phyloP scores from a whole-genome alignment of 2,329 filamentous ascomycete species.

The Diaporthe longicolla region DNA sequence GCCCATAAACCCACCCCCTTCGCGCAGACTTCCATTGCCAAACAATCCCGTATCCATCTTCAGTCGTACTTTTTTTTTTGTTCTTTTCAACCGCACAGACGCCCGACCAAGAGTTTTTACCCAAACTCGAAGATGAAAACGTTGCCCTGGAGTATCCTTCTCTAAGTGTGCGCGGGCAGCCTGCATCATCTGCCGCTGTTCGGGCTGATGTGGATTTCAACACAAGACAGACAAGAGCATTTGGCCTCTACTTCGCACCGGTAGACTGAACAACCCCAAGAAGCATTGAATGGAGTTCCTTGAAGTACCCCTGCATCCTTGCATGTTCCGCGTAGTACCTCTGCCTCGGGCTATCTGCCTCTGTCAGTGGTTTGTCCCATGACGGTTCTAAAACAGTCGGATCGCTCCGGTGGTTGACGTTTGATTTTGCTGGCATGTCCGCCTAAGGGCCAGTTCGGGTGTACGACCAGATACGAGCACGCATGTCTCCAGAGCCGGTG shows the following conservation, averaged over 20 bases:
- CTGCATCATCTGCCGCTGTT: neutral
- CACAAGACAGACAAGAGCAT: neutral
- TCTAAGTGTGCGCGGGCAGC: neutral
- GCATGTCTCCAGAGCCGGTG: constrained; percentile 97
- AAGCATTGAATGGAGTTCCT: no score
- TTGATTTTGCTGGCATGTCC: neutral
- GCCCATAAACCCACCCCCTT: neutral
- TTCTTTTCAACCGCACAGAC: constrained; percentile 34
- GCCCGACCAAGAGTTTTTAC: constrained; percentile 23
- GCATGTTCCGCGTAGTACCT: no score
- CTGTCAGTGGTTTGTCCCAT: no score
- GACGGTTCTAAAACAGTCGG: no score
- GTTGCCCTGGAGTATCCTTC: neutral
- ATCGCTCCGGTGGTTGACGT: neutral
- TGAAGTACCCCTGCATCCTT: no score
- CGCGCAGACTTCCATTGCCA: constrained; percentile 28
- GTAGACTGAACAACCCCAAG: neutral
- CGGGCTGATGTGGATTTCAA: neutral
- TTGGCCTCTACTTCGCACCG: neutral
- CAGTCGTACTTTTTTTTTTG: constrained; percentile 16
- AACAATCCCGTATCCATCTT: constrained; percentile 7
- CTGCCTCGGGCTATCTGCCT: no score
- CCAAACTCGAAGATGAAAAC: constrained; percentile 37
- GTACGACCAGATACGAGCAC: constrained; percentile 97
- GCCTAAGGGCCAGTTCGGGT: constrained; percentile 56